phyloP scores from a whole-genome alignment of 768 basidiomycete species.

The Dacryopinax spathularia region DNA sequence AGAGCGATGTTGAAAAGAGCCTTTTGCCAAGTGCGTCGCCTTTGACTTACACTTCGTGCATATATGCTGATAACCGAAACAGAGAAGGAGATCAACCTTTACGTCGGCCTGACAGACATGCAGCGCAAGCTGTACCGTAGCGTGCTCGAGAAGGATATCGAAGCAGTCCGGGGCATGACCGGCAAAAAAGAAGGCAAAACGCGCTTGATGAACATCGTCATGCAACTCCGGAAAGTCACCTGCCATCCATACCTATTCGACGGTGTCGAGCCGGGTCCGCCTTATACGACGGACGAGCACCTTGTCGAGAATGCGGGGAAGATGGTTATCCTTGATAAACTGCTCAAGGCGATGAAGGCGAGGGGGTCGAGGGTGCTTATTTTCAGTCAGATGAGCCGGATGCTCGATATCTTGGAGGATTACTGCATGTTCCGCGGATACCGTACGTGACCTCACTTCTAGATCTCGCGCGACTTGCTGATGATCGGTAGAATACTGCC shows the following conservation, averaged over 20 bases:
- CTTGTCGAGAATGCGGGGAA: constrained; percentile 88
- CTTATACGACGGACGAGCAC: constrained; percentile 96
- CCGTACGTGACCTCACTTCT: constrained; percentile 38
- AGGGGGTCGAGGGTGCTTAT: constrained; percentile 94
- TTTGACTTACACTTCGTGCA: neutral
- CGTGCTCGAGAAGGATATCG: constrained; percentile 94
- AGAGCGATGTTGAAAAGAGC: constrained; percentile 93
- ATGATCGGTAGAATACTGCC: constrained; percentile 62
- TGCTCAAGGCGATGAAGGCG: constrained; percentile 70
- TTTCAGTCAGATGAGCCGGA: constrained; percentile 99
- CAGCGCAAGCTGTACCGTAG: constrained; percentile 96
- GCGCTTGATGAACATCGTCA: constrained; percentile 94
- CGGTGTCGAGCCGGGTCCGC: constrained; percentile 96
- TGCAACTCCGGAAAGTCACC: constrained; percentile 76
- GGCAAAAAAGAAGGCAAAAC: constrained; percentile 99
- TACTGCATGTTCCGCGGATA: constrained; percentile 85
- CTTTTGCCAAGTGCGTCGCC: constrained; percentile 62
- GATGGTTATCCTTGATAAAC: constrained; percentile 94
- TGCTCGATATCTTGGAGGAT: constrained; percentile 92
- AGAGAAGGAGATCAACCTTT: constrained; percentile 99
- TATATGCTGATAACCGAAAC: constrained; percentile 7
- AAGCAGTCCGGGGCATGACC: constrained; percentile 88
- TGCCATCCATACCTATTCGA: constrained; percentile 89
- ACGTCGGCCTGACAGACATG: constrained; percentile 93
- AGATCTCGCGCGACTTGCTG: neutral